Conservation (phyloP, 2,329 filamentous ascomycete species). For the Penicillium sclerotigenum region DNA sequence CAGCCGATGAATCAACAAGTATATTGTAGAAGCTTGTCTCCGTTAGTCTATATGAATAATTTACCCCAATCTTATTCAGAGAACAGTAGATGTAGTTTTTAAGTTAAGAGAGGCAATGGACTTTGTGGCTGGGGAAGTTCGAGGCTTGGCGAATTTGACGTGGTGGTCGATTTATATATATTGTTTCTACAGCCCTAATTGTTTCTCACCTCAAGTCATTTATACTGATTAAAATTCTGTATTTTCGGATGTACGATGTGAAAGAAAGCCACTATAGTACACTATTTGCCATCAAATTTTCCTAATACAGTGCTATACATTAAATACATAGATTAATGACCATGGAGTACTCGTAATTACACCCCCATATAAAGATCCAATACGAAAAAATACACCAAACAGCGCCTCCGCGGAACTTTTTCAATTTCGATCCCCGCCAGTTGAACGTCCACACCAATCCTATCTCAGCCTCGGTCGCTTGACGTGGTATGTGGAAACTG, state of each 20-base stretch:
- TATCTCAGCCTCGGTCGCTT: constrained; percentile 4
- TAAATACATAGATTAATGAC: not conserved
- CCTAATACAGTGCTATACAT: not conserved
- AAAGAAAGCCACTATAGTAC: fast-evolving
- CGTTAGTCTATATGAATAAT: not conserved
- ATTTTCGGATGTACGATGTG: no score
- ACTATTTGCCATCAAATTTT: no score
- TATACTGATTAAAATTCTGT: not conserved
- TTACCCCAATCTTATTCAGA: not conserved
- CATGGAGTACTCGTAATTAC: not conserved
- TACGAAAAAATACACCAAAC: constrained; percentile 2
- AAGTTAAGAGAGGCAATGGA: not conserved
- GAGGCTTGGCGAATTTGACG: not conserved
- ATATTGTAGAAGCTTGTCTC: not conserved
- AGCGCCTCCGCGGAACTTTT: constrained; percentile 7
- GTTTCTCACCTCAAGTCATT: no score
- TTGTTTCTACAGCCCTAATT: not conserved
- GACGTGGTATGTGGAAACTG: constrained; percentile 34
- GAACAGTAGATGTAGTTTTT: not conserved
- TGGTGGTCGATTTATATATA: not conserved
- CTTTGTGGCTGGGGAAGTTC: not conserved
- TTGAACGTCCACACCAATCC: not conserved
- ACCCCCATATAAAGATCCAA: not conserved
- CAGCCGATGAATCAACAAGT: not conserved
- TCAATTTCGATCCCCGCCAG: constrained; percentile 13